These are phyloP conservation scores for Barnettozyma sp. DNA, from an alignment of 805 yeast species.

Conservation along the genomic window DNA sequence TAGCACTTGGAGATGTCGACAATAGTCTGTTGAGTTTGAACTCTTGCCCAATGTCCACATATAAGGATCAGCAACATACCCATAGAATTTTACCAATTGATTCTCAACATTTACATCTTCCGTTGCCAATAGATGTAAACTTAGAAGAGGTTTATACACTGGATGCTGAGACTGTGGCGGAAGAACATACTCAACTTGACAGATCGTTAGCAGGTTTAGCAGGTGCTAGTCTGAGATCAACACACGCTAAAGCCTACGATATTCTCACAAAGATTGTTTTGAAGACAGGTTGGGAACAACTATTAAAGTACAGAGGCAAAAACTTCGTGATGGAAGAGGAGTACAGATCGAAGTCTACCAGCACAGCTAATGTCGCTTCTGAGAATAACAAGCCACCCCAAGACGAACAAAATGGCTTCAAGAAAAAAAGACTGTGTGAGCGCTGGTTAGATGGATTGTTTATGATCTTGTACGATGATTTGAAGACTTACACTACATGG, in stretches of 20 bases:
- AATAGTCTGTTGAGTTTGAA: conserved; percentile 66
- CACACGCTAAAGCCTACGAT: conserved; percentile 51
- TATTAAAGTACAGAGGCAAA: conserved; percentile 50
- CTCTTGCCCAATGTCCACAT: conserved; percentile 71
- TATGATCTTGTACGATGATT: conserved; percentile 64
- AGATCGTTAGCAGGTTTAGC: conserved; percentile 56
- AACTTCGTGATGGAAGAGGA: conserved; percentile 68
- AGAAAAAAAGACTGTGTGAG: conserved; percentile 60
- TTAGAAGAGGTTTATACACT: conserved; percentile 61
- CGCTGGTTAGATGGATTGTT: conserved; percentile 68
- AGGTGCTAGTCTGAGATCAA: conserved; percentile 58
- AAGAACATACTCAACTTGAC: conserved; percentile 61
- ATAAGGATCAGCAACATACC: conserved; percentile 58
- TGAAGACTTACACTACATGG: conserved; percentile 84
- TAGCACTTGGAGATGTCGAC: conserved; percentile 58
- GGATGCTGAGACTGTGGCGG: conserved; percentile 56
- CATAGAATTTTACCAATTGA: conserved; percentile 52
- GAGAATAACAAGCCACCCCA: conserved; percentile 3
- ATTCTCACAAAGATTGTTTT: conserved; percentile 60
- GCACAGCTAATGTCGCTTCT: conserved; percentile 7
- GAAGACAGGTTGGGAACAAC: conserved; percentile 65
- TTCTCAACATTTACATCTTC: conserved; percentile 57
- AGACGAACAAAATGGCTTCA: conserved; percentile 37
- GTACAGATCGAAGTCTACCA: conserved; percentile 33
- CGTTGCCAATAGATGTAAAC: conserved; percentile 69